Evolutionary conservation across 2,329 filamentous ascomycete species (phyloP), one percentile per base, ranked within the genome.

Genomic region (Zelopaecilomyces penicillatus): DNA sequence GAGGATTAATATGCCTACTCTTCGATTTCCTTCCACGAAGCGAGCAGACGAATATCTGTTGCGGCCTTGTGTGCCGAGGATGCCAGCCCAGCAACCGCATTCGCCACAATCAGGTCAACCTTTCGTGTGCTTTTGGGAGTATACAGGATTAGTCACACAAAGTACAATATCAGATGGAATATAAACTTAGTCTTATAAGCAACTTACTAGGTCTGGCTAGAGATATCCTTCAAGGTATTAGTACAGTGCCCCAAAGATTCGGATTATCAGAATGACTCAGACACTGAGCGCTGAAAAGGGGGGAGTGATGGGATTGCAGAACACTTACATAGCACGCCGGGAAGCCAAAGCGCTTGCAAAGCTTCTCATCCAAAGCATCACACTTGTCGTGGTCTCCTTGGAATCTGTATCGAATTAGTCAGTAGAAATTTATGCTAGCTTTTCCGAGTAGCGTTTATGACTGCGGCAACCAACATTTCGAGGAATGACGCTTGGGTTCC

Each of bases 1-100:
- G 44, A 44, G 1, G 47, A 43, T 2, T 19, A 19, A 19, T 19
- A 19, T 19, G 19, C 19, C 19, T 19, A 19, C 34, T 90, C 86
- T 58, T 94, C 89, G 43, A 93, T 71, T 64, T 95, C 87, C 72
- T 95, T 94, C 66, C 81, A 75, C 54, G 77, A 73, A 4, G 83
- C 83, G 37, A 91, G 69, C 58, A 87, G 82, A 38, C 86, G 74
- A 50, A 93, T 85, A 56, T 91, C 85, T 40, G 75, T 74, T 32
- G 80, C 77, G 48, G 94, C 91, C 47, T 82, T 78, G 58, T 59
- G 58, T 0, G 80, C 86, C 0, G 87, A 88, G n/a, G 87, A 76
- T 30, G 87, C 89, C 39, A 95, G 81, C 1, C 81, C 86, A 30
- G 77, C 74, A 19, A 95, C 70, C 5, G 85, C 87, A 58, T 93